These are phyloP conservation scores for Davidsoniella australis DNA, from an alignment of 2,329 filamentous ascomycete species.

Conservation along the genomic window DNA sequence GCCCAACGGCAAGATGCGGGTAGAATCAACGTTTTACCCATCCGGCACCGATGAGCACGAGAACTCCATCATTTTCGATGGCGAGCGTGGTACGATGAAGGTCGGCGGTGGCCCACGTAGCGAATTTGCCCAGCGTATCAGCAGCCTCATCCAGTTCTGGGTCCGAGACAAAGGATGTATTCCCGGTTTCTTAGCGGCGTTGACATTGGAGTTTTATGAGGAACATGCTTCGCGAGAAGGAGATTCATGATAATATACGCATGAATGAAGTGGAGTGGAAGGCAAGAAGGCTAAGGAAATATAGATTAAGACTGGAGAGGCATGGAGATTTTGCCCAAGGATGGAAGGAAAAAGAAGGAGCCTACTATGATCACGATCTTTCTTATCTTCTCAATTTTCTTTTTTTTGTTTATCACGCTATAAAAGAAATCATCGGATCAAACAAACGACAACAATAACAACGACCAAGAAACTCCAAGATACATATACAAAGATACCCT, in stretches of 20 bases:
- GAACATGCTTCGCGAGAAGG: conserved; percentile 21
- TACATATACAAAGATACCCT: too few relatives aligned
- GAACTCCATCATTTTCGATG: conserved; percentile 69
- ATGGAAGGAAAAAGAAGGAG: neutral
- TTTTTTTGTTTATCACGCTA: neutral
- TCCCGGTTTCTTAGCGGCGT: conserved; percentile 76
- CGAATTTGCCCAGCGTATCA: conserved; percentile 70
- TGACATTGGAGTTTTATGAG: conserved; percentile 89
- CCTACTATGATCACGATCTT: neutral
- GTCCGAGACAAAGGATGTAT: conserved; percentile 87
- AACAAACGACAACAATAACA: too few relatives aligned
- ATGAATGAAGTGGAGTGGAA: neutral
- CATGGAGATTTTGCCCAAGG: too few relatives aligned
- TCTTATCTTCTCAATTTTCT: neutral
- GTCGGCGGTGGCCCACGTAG: conserved; percentile 79
- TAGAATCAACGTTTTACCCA: conserved; percentile 72
- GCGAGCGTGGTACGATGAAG: conserved; percentile 94
- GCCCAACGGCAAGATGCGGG: conserved; percentile 89
- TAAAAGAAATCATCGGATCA: neutral
- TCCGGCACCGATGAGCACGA: conserved; percentile 51
- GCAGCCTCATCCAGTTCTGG: conserved; percentile 84
- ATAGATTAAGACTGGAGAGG: neutral
- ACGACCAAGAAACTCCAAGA: too few relatives aligned
- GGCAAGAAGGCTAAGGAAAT: neutral
- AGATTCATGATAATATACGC: neutral